These are phyloP conservation scores for Phycomyces blakesleeanus DNA, from an alignment of 192 early-diverging fungal species.

Conservation along the genomic window DNA sequence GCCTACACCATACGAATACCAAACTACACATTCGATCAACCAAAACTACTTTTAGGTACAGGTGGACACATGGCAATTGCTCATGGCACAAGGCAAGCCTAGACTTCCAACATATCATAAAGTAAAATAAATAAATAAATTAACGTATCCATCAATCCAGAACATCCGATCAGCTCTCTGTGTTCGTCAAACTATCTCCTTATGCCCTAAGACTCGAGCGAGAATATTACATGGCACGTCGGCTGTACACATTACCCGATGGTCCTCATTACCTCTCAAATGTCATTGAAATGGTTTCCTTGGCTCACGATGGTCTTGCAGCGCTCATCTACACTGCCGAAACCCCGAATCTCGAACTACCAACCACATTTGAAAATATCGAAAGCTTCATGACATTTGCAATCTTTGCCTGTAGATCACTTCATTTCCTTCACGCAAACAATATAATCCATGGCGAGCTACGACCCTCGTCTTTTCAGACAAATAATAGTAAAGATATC, in stretches of 20 bases:
- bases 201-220: slow-evolving; percentile 18
- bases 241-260: slow-evolving; percentile 8
- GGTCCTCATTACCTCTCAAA: slow-evolving; percentile 6
- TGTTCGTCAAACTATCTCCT: slow-evolving; percentile 19
- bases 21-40: slow-evolving; percentile 12
- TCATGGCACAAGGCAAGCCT: slow-evolving; percentile 12
- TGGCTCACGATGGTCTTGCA: slow-evolving; percentile 17
- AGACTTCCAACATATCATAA: not conserved
- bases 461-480: slow-evolving; percentile 10
- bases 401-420: slow-evolving; percentile 7
- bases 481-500: not conserved
- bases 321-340: slow-evolving; percentile 11
- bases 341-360: not conserved
- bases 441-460: slow-evolving; percentile 20
- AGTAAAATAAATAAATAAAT: not conserved
- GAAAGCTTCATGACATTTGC: slow-evolving; percentile 14
- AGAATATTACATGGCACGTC: slow-evolving; percentile 18
- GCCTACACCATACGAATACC: slow-evolving; percentile 10
- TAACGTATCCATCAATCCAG: slow-evolving; percentile 1
- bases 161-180: slow-evolving; percentile 6
- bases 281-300: slow-evolving; percentile 18
- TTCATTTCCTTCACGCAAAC: slow-evolving; percentile 22
- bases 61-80: slow-evolving; percentile 14
- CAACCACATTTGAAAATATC: not conserved
- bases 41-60: slow-evolving; percentile 5